phyloP scores from a whole-genome alignment of 2,329 filamentous ascomycete genomes.

The Pyrenochaeta sp. region DNA sequence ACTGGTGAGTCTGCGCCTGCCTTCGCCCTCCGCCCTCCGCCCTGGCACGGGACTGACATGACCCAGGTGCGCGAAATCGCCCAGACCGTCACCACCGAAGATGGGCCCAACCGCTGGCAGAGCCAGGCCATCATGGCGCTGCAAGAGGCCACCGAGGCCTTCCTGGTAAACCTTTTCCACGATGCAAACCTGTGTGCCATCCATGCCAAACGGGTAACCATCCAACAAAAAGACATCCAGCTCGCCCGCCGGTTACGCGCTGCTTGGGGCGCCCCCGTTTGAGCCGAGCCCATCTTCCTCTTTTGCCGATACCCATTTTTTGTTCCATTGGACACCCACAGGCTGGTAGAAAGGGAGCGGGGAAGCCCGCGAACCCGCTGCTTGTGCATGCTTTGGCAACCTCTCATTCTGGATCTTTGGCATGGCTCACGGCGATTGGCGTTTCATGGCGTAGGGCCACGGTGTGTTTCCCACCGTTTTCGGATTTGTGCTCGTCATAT shows the following conservation, averaged over 20 bases:
- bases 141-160: slow-evolving; percentile 98
- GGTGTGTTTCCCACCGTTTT: not conserved
- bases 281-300: not conserved
- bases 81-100: slow-evolving; percentile 65
- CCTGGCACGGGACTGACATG: slow-evolving; percentile 65
- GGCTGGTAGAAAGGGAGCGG: too few species aligned
- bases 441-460: slow-evolving; percentile 2
- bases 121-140: slow-evolving; percentile 96
- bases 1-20: slow-evolving; percentile 61
- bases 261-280: slow-evolving; percentile 58
- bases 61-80: slow-evolving; percentile 76
- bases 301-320: slow-evolving; percentile 18
- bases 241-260: slow-evolving; percentile 93
- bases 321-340: slow-evolving; percentile 8
- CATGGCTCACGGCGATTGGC: slow-evolving; percentile 6
- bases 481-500: not conserved
- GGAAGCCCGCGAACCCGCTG: too few species aligned
- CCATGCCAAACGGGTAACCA: slow-evolving; percentile 76
- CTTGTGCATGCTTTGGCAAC: not conserved
- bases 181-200: slow-evolving; percentile 3
- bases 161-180: slow-evolving; percentile 62
- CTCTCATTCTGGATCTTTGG: too few species aligned
- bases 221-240: slow-evolving; percentile 97
- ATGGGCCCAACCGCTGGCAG: slow-evolving; percentile 80
- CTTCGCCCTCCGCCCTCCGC: not conserved